A percentile compares a stretch with the other conserved stretches of the same genome.
These are phyloP conservation scores for Cladophialophora psammophila DNA, from an alignment of 2,329 filamentous ascomycete genomes.

Conservation along the genomic window DNA sequence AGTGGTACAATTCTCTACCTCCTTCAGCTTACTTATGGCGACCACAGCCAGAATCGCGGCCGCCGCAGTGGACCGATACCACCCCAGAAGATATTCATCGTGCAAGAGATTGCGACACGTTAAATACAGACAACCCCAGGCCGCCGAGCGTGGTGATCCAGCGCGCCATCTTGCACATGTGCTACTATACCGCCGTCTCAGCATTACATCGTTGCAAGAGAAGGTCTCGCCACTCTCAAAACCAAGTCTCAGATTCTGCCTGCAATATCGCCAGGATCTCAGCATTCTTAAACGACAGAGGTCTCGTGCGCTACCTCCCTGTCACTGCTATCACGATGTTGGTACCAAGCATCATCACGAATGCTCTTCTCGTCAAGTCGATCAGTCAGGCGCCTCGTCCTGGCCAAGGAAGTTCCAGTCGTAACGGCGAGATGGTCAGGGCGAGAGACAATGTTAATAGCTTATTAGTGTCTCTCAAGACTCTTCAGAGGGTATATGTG, in stretches of 20 bases:
- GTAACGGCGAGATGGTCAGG: background rate
- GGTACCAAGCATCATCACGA: constrained; percentile 19
- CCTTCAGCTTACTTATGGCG: background rate
- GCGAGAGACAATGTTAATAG: constrained; percentile 18
- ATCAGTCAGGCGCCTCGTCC: background rate
- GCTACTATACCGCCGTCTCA: constrained; percentile 18
- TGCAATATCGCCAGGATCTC: constrained; percentile 12
- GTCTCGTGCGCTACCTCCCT: constrained; percentile 21
- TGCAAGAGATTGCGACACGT: background rate
- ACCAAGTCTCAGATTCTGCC: constrained; percentile 13
- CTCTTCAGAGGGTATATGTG: constrained; percentile 8
- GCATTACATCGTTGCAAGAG: constrained; percentile 20
- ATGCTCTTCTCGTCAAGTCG: constrained; percentile 12
- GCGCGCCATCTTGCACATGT: constrained; percentile 18
- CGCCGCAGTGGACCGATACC: background rate
- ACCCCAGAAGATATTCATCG: background rate
- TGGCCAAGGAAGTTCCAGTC: background rate
- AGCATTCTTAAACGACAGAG: constrained; percentile 10
- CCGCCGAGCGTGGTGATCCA: constrained; percentile 19
- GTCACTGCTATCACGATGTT: constrained; percentile 23
- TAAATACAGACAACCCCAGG: background rate
- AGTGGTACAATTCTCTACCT: constrained; percentile 19
- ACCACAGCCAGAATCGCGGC: background rate
- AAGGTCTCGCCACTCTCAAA: background rate
- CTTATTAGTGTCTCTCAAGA: constrained; percentile 5